Percentiles rank a stretch among this genome's conserved stretches.
phyloP scores from a whole-genome alignment of 31 red algal species.

The Pterothamnion heteromorphum region DNA sequence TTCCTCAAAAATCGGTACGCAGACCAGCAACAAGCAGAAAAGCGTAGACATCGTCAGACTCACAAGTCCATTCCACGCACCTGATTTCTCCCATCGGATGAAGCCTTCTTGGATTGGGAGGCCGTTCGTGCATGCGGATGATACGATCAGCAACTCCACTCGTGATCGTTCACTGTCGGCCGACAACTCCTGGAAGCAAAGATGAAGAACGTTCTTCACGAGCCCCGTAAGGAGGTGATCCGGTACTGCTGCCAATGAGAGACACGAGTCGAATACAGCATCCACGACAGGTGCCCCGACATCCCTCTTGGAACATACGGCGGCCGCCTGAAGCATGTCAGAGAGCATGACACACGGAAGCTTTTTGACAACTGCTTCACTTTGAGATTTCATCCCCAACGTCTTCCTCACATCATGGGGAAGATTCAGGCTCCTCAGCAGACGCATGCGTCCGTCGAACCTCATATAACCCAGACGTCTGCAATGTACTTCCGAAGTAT shows the following conservation, averaged over 20 bases:
- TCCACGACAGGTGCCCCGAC: neutral
- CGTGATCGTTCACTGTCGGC: neutral
- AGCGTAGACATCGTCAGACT: neutral
- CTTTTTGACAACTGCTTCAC: neutral
- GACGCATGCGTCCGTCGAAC: neutral
- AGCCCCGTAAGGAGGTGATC: neutral
- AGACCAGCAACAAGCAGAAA: neutral
- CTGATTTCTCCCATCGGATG: neutral
- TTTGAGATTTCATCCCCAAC: neutral
- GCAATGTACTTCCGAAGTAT: neutral
- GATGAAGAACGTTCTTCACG: neutral
- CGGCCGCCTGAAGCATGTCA: neutral
- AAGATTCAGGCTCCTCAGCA: neutral
- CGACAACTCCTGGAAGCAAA: neutral
- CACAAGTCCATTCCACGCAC: neutral
- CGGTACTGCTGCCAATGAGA: neutral
- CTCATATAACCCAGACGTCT: neutral
- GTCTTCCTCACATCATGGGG: neutral
- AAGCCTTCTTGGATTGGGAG: neutral
- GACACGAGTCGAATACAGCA: no score
- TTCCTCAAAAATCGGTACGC: neutral
- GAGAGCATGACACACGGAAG: neutral
- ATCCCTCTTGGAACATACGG: neutral
- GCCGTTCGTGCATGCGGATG: neutral
- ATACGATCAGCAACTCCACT: neutral